Conservation (phyloP, 768 basidiomycete genomes). For the Suillus hirtellus region DNA sequence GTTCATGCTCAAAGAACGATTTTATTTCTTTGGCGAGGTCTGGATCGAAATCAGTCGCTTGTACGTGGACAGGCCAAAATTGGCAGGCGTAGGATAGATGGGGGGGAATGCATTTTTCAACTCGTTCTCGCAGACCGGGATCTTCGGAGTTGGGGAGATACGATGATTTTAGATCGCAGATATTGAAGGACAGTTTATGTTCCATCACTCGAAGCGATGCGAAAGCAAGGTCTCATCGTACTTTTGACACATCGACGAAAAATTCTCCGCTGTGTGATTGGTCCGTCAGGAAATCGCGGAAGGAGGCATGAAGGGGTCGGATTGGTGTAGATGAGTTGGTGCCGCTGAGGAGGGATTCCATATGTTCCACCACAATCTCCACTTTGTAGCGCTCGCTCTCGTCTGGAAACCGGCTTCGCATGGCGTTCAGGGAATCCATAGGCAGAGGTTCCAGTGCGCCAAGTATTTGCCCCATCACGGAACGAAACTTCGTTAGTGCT, state of each 20-base stretch:
- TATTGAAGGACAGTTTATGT: not conserved
- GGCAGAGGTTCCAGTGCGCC: not conserved
- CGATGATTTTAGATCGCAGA: not conserved
- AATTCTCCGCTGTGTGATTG: not conserved
- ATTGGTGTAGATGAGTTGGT: not conserved
- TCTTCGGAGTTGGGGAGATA: not conserved
- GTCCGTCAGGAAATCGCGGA: not conserved
- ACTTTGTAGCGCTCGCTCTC: not conserved
- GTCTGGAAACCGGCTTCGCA: not conserved
- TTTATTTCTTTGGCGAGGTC: not conserved
- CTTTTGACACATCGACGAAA: not conserved
- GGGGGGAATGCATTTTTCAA: not conserved
- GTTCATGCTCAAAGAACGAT: not conserved
- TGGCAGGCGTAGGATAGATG: not conserved
- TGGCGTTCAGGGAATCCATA: not conserved
- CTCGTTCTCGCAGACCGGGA: not conserved
- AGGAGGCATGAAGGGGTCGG: not conserved
- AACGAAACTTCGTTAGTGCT: not conserved
- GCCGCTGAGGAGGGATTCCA: not conserved
- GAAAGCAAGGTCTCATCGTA: not conserved
- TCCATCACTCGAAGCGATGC: not conserved
- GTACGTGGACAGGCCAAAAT: not conserved
- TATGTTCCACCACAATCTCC: not conserved
- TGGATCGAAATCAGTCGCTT: not conserved
- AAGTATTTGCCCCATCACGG: not conserved